Evolutionary conservation across 1,284 basidiomycete species (phyloP).

Genomic region (Cutaneotrichosporon sp.): DNA sequence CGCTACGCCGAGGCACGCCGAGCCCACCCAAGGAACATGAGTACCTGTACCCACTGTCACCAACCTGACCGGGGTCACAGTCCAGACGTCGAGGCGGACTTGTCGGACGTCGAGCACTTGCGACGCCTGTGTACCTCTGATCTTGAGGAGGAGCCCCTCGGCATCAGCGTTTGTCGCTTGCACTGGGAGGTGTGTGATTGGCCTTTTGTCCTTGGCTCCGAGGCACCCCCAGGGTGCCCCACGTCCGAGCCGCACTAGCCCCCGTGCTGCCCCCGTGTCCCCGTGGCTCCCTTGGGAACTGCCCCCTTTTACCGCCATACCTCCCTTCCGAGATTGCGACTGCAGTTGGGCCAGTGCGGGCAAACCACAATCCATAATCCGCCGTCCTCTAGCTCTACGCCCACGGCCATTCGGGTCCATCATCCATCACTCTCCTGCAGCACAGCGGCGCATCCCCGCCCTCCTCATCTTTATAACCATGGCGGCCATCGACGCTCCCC

Average conservation of each 20-base stretch:
- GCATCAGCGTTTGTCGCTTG: neutral
- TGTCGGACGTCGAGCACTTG: neutral
- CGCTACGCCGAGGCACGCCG: neutral
- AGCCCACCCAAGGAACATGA: neutral
- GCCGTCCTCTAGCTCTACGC: neutral
- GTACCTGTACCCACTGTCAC: neutral
- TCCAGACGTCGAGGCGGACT: neutral
- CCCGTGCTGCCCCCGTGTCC: too few relatives aligned
- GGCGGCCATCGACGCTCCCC: neutral
- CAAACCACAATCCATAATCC: neutral
- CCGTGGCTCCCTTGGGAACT: too few relatives aligned
- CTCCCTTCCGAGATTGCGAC: neutral
- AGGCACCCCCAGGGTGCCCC: slow-evolving; percentile 2
- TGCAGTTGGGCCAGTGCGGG: too few relatives aligned
- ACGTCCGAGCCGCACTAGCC: neutral
- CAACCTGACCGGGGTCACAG: neutral
- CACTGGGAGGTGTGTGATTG: neutral
- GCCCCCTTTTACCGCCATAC: too few relatives aligned
- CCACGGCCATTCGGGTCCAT: too few relatives aligned
- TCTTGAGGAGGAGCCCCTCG: neutral
- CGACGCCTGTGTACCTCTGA: neutral
- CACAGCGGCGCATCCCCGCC: neutral
- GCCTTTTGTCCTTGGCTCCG: neutral
- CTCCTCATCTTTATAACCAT: slow-evolving; percentile 2
- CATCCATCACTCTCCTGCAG: neutral